These are phyloP conservation scores for Neobulgaria alba DNA, from an alignment of 2,329 filamentous ascomycete genomes.

Conservation along the genomic window DNA sequence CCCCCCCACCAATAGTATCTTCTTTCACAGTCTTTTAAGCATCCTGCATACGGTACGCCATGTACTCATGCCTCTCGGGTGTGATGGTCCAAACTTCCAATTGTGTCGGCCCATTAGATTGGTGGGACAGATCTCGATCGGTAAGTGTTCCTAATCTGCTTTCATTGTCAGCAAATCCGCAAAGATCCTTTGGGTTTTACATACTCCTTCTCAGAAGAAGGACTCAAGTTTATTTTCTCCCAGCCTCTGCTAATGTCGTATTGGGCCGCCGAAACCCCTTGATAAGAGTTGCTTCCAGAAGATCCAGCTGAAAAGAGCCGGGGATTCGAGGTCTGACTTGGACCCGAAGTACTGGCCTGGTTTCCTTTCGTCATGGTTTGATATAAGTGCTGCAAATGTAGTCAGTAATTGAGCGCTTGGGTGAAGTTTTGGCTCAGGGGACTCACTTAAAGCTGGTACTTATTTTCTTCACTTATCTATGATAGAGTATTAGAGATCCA, in stretches of 20 bases:
- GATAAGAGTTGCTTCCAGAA: not conserved
- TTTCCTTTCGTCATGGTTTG: too few relatives aligned
- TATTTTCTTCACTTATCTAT: too few relatives aligned
- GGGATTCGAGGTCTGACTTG: not conserved
- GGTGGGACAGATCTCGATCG: not conserved
- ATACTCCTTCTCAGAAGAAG: not conserved
- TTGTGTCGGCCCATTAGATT: slow-evolving; percentile 1
- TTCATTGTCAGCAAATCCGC: not conserved
- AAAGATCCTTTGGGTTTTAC: not conserved
- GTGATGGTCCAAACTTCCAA: not conserved
- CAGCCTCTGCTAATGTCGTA: not conserved
- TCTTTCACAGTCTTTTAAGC: not conserved
- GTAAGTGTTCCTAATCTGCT: not conserved
- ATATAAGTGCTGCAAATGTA: too few relatives aligned
- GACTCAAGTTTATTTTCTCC: not conserved
- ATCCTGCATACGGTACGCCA: slow-evolving; percentile 2
- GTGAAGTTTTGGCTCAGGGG: too few relatives aligned
- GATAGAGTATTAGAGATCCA: too few relatives aligned
- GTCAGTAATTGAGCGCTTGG: too few relatives aligned
- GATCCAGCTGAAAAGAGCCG: not conserved
- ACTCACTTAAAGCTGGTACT: too few relatives aligned
- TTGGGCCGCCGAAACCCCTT: too few relatives aligned
- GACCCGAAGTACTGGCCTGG: not conserved
- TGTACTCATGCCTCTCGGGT: slow-evolving; percentile 1
- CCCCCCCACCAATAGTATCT: too few relatives aligned